Conservation (phyloP, 768 basidiomycete genomes). For the Neoboletus subvelutipes region DNA sequence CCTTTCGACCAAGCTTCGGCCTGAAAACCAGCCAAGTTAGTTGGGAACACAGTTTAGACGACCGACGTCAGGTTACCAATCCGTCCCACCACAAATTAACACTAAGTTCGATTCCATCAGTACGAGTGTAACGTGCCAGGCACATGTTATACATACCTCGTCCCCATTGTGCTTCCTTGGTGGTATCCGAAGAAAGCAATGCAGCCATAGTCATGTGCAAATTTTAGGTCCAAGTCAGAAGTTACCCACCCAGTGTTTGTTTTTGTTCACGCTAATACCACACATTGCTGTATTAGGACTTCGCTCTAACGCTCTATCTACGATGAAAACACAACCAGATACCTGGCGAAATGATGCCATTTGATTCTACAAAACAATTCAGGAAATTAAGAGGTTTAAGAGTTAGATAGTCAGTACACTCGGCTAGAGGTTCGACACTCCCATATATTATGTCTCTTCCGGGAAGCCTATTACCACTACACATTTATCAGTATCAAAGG, state of each 20-base stretch:
- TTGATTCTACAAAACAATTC: constrained; percentile 3
- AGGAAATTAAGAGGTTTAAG: background rate
- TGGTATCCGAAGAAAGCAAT: constrained; percentile 22
- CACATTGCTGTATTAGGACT: constrained; percentile 34
- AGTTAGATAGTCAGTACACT: background rate
- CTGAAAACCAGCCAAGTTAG: constrained; percentile 38
- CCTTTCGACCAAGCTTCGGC: constrained; percentile 77
- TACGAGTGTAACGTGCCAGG: constrained; percentile 7
- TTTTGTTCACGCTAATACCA: constrained; percentile 14
- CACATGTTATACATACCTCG: constrained; percentile 30
- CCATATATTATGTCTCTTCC: constrained; percentile 11
- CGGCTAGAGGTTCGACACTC: background rate
- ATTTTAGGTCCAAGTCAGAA: constrained; percentile 23
- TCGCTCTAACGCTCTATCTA: constrained; percentile 31
- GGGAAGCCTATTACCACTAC: constrained; percentile 30
- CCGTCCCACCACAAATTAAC: constrained; percentile 81
- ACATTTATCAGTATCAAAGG: constrained; percentile 9
- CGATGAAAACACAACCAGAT: constrained; percentile 9
- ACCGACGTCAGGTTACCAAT: constrained; percentile 54
- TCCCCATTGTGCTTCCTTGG: constrained; percentile 44
- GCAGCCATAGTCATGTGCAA: constrained; percentile 33
- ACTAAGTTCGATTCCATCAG: constrained; percentile 45
- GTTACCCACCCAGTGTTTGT: constrained; percentile 13
- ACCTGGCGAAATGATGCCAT: background rate
- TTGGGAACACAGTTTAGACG: background rate